phyloP scores from a whole-genome alignment of 352 stramenopile genomes.

The Pythium grandisporangium region DNA sequence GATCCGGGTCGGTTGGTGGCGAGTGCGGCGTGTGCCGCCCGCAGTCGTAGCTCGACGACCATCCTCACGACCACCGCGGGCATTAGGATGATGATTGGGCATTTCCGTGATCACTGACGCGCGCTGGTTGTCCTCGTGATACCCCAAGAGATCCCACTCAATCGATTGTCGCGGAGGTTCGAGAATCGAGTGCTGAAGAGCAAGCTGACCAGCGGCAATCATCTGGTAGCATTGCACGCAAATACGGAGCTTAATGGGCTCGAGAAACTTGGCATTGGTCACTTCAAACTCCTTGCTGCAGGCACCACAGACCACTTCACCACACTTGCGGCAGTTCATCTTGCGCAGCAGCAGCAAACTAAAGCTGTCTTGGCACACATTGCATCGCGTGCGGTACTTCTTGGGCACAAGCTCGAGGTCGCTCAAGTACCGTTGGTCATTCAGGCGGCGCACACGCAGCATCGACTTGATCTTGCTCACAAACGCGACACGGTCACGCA shows the following conservation, averaged over 20 bases:
- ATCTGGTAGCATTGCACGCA: conserved; percentile 81
- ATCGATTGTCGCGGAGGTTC: conserved; percentile 46
- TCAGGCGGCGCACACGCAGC: conserved; percentile 59
- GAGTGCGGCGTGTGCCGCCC: neutral
- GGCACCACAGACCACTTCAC: conserved; percentile 79
- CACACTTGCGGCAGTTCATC: conserved; percentile 81
- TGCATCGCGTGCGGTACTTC: conserved; percentile 63
- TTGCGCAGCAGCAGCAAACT: conserved; percentile 75
- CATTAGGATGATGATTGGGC: conserved; percentile 4
- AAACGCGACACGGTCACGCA: conserved; percentile 20
- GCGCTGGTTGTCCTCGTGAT: conserved; percentile 49
- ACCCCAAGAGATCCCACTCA: conserved; percentile 51
- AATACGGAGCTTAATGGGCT: conserved; percentile 71
- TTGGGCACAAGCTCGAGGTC: conserved; percentile 79
- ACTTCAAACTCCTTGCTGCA: conserved; percentile 81
- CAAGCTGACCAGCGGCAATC: conserved; percentile 69
- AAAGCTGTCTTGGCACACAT: conserved; percentile 78
- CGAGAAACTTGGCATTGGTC: conserved; percentile 39
- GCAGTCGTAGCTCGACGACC: too few species aligned
- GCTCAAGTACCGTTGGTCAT: conserved; percentile 72
- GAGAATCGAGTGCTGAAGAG: conserved; percentile 28
- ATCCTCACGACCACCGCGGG: too few species aligned
- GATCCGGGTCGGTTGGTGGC: conserved; percentile 38
- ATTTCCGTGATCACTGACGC: conserved; percentile 51
- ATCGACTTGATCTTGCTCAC: conserved; percentile 43